Conservation (phyloP, 345 rosid genomes). For the Populus pruinosa region DNA sequence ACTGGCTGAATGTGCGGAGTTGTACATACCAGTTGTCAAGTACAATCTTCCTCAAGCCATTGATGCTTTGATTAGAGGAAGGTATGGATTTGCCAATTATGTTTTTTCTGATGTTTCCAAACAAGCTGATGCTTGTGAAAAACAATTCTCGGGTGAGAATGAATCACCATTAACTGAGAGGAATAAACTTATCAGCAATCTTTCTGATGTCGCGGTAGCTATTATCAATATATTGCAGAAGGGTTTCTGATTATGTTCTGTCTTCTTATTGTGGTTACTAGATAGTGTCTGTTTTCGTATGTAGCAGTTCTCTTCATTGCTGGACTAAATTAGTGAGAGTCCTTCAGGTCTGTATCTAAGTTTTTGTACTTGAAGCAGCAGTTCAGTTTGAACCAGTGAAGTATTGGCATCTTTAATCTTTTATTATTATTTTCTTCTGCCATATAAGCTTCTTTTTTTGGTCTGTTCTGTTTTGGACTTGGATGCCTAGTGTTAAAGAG, state of each 20-base stretch:
- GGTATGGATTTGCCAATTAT: conserved; percentile 55
- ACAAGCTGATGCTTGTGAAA: conserved; percentile 61
- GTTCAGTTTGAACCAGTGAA: too few relatives aligned
- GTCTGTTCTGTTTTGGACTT: too few relatives aligned
- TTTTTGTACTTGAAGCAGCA: too few relatives aligned
- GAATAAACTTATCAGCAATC: conserved; percentile 48
- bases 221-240: conserved; percentile 46
- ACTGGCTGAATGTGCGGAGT: conserved; percentile 70
- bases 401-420: too few relatives aligned
- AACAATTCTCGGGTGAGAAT: conserved; percentile 39
- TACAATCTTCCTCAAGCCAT: conserved; percentile 86
- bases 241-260: background rate
- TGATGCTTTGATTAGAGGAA: conserved; percentile 48
- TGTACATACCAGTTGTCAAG: conserved; percentile 79
- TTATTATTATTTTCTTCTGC: too few relatives aligned
- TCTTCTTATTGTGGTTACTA: background rate
- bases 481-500: too few relatives aligned
- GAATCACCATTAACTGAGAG: conserved; percentile 43
- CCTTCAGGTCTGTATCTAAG: too few relatives aligned
- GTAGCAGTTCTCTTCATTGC: too few relatives aligned
- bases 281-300: too few relatives aligned
- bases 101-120: conserved; percentile 55
- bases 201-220: conserved; percentile 64
- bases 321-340: too few relatives aligned
- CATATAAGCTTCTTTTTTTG: too few relatives aligned